Percentiles rank a stretch among this genome's conserved stretches.
Evolutionary conservation across 1,139 yeast genomes (phyloP).

Genomic region (Saccharomyces hybrid): DNA sequence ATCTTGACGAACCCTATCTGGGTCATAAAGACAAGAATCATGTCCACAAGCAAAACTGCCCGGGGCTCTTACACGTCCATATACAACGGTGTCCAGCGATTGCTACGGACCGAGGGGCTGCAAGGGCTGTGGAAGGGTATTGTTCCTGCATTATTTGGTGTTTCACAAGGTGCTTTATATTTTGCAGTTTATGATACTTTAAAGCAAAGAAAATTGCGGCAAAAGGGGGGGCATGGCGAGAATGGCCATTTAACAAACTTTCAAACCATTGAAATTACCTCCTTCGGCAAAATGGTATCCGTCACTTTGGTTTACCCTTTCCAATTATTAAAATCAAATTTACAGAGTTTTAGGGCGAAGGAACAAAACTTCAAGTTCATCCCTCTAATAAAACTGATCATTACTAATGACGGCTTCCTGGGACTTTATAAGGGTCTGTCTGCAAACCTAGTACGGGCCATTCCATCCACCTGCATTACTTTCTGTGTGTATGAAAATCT

Average conservation of each 20-base stretch:
- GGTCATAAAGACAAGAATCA: conserved; percentile 89
- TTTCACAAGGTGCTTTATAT: conserved; percentile 82
- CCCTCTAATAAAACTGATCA: conserved; percentile 31
- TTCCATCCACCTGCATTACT: conserved; percentile 71
- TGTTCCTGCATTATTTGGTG: conserved; percentile 72
- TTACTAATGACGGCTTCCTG: conserved; percentile 40
- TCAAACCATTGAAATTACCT: conserved; percentile 59
- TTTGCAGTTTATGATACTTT: conserved; percentile 76
- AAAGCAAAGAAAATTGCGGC: conserved; percentile 33
- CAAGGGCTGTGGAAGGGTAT: conserved; percentile 76
- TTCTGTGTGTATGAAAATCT: conserved; percentile 56
- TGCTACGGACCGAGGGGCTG: conserved; percentile 51
- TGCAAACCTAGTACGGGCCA: conserved; percentile 52
- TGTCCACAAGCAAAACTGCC: conserved; percentile 47
- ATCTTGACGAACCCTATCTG: conserved; percentile 84
- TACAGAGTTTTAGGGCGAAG: conserved; percentile 47
- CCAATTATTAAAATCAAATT: conserved; percentile 70
- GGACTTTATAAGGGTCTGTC: conserved; percentile 75
- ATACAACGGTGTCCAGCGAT: conserved; percentile 36
- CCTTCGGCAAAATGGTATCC: conserved; percentile 61
- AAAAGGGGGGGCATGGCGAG: conserved; percentile 15
- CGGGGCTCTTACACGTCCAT: conserved; percentile 52
- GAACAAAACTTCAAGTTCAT: conserved; percentile 40
- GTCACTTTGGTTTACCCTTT: conserved; percentile 71
- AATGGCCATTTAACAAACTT: conserved; percentile 37